phyloP scores from a whole-genome alignment of 1,139 yeast genomes.

The Kodamaea suecica region DNA sequence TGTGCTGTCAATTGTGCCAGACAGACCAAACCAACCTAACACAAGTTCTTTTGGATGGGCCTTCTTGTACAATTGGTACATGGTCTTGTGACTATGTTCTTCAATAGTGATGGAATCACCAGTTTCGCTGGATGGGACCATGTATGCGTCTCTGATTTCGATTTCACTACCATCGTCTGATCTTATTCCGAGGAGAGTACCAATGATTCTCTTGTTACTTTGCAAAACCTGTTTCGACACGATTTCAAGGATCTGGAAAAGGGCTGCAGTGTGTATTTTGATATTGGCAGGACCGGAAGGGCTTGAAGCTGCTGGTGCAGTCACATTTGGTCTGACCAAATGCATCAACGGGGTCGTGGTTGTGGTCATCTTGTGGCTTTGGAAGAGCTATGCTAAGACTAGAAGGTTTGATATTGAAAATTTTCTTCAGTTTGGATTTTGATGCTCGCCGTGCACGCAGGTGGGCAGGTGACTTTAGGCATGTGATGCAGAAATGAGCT shows the following conservation, averaged over 20 bases:
- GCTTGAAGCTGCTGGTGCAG: slow-evolving; percentile 52
- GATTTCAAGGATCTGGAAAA: slow-evolving; percentile 62
- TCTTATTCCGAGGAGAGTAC: slow-evolving; percentile 77
- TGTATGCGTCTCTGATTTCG: slow-evolving; percentile 73
- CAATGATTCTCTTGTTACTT: slow-evolving; percentile 63
- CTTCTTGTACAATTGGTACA: slow-evolving; percentile 71
- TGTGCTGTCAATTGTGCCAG: slow-evolving; percentile 60
- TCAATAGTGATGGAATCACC: slow-evolving; percentile 73
- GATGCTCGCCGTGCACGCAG: too few species aligned
- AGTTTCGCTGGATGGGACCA: slow-evolving; percentile 81
- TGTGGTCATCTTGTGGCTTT: slow-evolving; percentile 6
- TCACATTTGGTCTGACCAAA: slow-evolving; percentile 58
- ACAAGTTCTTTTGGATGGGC: slow-evolving; percentile 79
- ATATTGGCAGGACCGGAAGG: slow-evolving; percentile 49
- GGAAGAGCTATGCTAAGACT: neutral
- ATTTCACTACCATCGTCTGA: slow-evolving; percentile 83
- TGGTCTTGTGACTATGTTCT: slow-evolving; percentile 67
- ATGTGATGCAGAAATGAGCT: too few species aligned
- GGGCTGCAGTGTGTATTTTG: slow-evolving; percentile 64
- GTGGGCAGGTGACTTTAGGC: too few species aligned
- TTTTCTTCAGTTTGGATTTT: neutral
- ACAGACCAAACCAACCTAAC: slow-evolving; percentile 86
- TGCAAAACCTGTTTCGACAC: slow-evolving; percentile 43
- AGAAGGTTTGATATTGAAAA: neutral
- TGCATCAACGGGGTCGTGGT: slow-evolving; percentile 41